Conservation (phyloP, 345 rosid species). For the Corchorus olitorius region DNA sequence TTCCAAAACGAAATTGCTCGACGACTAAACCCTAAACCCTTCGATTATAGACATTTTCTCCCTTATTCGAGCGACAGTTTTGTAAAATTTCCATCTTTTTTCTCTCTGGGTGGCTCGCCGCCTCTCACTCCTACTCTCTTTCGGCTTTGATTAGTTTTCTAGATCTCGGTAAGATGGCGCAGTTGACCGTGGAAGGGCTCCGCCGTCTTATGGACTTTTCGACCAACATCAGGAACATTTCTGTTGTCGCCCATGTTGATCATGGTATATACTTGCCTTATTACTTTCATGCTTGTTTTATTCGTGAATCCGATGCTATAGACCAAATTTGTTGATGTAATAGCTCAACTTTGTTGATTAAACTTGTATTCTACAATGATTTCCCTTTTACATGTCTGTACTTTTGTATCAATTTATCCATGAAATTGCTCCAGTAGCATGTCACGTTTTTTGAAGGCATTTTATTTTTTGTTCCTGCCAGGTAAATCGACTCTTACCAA, state of each 20-base stretch:
- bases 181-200: slow-evolving; percentile 61
- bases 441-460: background rate
- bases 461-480: background rate
- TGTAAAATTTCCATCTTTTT: too few relatives aligned
- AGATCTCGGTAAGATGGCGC: slow-evolving; percentile 32
- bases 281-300: background rate
- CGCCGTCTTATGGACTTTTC: slow-evolving; percentile 68
- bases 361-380: background rate
- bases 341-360: background rate
- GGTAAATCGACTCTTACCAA: slow-evolving; percentile 57
- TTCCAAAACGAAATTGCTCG: too few relatives aligned
- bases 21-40: too few relatives aligned
- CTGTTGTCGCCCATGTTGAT: slow-evolving; percentile 79
- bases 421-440: background rate
- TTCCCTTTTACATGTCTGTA: background rate
- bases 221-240: slow-evolving; percentile 73
- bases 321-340: too few relatives aligned
- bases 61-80: too few relatives aligned
- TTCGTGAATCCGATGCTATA: background rate
- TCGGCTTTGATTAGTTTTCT: too few relatives aligned
- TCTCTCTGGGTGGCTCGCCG: too few relatives aligned
- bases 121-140: too few relatives aligned
- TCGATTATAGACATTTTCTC: too few relatives aligned
- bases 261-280: slow-evolving; percentile 34
- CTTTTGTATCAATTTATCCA: too few relatives aligned